Base-by-base conservation (phyloP, 2,329 filamentous ascomycete species). In the Colletotrichum gigasporum region DNA sequence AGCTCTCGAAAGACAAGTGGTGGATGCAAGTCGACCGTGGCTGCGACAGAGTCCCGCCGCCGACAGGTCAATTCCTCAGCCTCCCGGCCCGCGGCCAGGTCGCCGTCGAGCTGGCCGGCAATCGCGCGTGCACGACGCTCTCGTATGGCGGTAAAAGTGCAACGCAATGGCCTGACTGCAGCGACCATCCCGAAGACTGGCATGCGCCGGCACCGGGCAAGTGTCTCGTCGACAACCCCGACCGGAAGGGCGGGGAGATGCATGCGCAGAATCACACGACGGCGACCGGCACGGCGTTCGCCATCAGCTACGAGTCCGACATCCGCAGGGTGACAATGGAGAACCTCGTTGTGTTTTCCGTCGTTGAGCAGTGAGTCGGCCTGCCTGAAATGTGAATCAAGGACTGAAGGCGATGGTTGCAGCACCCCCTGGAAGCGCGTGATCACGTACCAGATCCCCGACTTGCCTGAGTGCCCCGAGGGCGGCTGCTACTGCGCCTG, bases 261-360 rank as follows among this genome's bases (percentile, higher is more conserved):
- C 83, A 85, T 65, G 79, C 81, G 2, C 77, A 77, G 47, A 81
- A 81, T 62, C 71, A 80, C 64, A 75, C 75, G 20, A 77, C 71
- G 16, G 75, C 81, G 3, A 80, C 78, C 9, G 82, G 81, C 3
- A 83, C 81, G 0, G 82, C 82, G 0, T 83, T 78, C 69, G 83
- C 83, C 0, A 85, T 85, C 54, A 81, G 79, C 22, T 85, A 85
- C 65, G 73, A 83, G 61, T 76, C 74, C 7, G 78, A 85, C n/a
- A 69, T 84, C 18, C 70, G 71, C 42, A 74, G 79, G 26, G 82
- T 85, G 3, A 82, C 77, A 3, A 79, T 83, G 74, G 80, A 83
- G 45, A 84, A 85, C 67, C 73, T 85, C n/a, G 81, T 80, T 2
- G 81, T 86, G 4, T 85, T 85, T 64, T 79, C 78, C 0, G 80